Base-by-base conservation (phyloP, 2,329 filamentous ascomycete species). In the Amesomyces nigricolor region DNA sequence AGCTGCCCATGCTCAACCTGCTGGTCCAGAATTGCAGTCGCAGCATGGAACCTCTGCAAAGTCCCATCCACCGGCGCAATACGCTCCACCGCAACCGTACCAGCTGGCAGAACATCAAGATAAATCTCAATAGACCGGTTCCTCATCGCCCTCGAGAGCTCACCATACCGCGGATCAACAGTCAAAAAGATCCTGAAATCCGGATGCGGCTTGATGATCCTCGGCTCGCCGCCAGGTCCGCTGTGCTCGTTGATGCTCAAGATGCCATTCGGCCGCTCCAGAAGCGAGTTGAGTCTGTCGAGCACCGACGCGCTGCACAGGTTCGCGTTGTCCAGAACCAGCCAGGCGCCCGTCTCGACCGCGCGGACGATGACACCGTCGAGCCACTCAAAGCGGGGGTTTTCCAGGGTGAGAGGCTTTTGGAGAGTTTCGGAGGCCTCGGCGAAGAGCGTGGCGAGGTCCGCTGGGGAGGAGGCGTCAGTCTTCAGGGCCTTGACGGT, bases 241-340 rank as follows among this genome's bases (percentile, higher is more conserved):
- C 89, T 90, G 68, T 97, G 91, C 69, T 99, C 94, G 65, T 96
- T 97, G 68, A 99, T 87, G 64, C 89, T 90, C 19, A 99, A 75
- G 59, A 84, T 85, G 1, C 94, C 94, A 65, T 91, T 86, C 0
- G 91, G 91, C 0, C 70, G 66, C 68, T 99, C 94, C 7, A 97
- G 85, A 8, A 99, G 75, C 0, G 94, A 97, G 69, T 99, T 99
- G 50, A 99, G 75, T 59, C 95, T 82, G 71, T 99, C 94, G 9
- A 99, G 79, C 1, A 99, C 94, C 6, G 92, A 96, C 22, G 92
- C 87, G 65, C 88, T 96, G 73, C 95, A 99, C 55, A 99, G 80
- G 66, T 99, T 99, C 58, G 95, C 94, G 70, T 99, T 96, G 71
- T 99, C 94, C 19, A 99, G 82, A 10, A 99, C 86, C 16, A 99